Percentiles rank a stretch among this genome's conserved stretches.
phyloP scores from a whole-genome alignment of 2,329 filamentous ascomycete genomes.

The Cylindrodendrum hubeiense region DNA sequence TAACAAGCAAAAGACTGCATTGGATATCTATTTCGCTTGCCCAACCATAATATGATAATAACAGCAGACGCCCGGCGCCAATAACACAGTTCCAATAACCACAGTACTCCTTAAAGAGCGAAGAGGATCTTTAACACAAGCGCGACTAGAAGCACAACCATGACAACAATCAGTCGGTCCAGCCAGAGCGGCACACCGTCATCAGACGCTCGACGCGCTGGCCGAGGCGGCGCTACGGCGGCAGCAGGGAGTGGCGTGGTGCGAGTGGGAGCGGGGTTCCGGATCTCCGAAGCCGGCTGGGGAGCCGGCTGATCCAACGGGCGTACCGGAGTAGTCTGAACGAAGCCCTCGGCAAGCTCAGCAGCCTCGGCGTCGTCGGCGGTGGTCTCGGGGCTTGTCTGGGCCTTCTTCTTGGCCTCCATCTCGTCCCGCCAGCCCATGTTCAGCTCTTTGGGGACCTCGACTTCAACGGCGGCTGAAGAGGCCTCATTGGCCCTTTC shows the following conservation, averaged over 20 bases:
- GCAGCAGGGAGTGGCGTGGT: conserved; percentile 22
- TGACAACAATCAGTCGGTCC: conserved; percentile 81
- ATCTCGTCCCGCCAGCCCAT: conserved; percentile 83
- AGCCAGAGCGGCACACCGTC: conserved; percentile 79
- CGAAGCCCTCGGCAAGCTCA: conserved; percentile 69
- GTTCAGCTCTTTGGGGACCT: conserved; percentile 67
- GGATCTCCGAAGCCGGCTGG: conserved; percentile 17
- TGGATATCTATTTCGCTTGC: conserved; percentile 42
- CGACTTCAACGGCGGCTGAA: conserved; percentile 54
- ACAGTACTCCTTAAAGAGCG: conserved; percentile 38
- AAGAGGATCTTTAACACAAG: conserved; percentile 73
- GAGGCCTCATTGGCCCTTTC: conserved; percentile 61
- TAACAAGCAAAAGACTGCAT: conserved; percentile 21
- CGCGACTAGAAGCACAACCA: conserved; percentile 77
- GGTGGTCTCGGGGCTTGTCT: conserved; percentile 21
- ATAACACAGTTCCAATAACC: conserved; percentile 17
- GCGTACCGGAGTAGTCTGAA: conserved; percentile 56
- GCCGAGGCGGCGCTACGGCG: conserved; percentile 28
- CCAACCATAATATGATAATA: conserved; percentile 2
- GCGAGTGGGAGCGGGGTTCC: conserved; percentile 32
- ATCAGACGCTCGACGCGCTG: conserved; percentile 39
- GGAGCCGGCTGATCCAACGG: conserved; percentile 5
- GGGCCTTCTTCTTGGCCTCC: conserved; percentile 50
- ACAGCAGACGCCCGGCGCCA: conserved; percentile 10
- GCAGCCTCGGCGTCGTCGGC: conserved; percentile 57